A percentile compares a stretch with the other conserved stretches of the same genome.
Evolutionary conservation across 768 basidiomycete species (phyloP).

Genomic region (Suillus ampliporus): DNA sequence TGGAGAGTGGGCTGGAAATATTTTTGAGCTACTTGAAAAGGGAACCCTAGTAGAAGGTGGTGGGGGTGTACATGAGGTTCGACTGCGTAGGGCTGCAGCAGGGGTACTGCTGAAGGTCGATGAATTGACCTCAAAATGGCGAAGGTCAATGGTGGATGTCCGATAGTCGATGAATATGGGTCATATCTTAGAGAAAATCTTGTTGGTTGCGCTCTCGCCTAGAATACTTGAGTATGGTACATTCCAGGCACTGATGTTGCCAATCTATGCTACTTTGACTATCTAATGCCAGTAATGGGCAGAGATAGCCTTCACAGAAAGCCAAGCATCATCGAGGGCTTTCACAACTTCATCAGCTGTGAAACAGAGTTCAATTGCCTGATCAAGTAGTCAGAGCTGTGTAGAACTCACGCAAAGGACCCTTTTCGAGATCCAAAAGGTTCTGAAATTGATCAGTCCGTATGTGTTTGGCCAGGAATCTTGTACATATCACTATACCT

Average conservation of each 20-base stretch:
- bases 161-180: constrained; percentile 16
- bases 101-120: constrained; percentile 85
- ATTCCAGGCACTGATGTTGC: not conserved
- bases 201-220: not conserved
- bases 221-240: not conserved
- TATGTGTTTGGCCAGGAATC: not conserved
- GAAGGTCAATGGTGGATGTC: constrained; percentile 62
- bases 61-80: constrained; percentile 67
- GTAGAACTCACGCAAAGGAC: constrained; percentile 52
- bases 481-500: constrained; percentile 33
- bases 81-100: constrained; percentile 71
- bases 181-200: not conserved
- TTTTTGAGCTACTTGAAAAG: constrained; percentile 69
- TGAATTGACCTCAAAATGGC: constrained; percentile 70
- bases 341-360: constrained; percentile 57
- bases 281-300: constrained; percentile 39
- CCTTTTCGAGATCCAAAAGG: constrained; percentile 58
- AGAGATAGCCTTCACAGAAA: constrained; percentile 45
- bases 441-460: constrained; percentile 38
- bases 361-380: not conserved
- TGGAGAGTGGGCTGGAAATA: constrained; percentile 80
- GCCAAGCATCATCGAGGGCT: constrained; percentile 58
- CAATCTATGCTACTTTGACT: not conserved
- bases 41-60: constrained; percentile 65
- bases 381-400: not conserved